Percentiles rank a stretch among this genome's conserved stretches.
These are phyloP conservation scores for Comarum palustre DNA, from an alignment of 306 rosid species.

Conservation along the genomic window DNA sequence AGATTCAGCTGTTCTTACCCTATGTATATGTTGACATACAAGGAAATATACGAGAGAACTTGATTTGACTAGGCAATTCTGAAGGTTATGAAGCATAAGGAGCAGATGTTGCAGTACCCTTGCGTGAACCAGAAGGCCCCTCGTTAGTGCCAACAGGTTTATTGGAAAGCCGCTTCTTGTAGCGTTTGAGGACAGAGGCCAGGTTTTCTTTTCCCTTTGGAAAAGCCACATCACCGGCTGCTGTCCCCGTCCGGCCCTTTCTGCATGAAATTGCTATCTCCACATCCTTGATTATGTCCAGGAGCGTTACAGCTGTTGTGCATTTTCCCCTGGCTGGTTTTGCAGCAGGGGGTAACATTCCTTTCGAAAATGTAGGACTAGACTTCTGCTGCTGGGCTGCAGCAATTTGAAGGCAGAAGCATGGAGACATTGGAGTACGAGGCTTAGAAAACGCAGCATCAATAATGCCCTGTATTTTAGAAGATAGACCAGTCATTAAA, in stretches of 20 bases:
- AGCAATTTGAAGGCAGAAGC: constrained; percentile 90
- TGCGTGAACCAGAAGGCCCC: constrained; percentile 43
- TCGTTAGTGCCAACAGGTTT: constrained; percentile 45
- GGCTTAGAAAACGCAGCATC: constrained; percentile 81
- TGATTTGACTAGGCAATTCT: constrained; percentile 14
- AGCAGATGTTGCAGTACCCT: constrained; percentile 38
- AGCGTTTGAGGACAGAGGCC: constrained; percentile 91
- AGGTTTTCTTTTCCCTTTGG: constrained; percentile 89
- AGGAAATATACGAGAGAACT: constrained; percentile 36
- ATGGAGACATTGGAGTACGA: constrained; percentile 59
- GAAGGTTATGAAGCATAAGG: constrained; percentile 44
- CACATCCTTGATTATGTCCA: constrained; percentile 80
- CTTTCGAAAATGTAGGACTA: constrained; percentile 65
- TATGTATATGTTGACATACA: constrained; percentile 52
- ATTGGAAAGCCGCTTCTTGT: constrained; percentile 73
- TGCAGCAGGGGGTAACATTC: constrained; percentile 78
- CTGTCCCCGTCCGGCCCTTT: constrained; percentile 91
- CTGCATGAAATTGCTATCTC: constrained; percentile 71
- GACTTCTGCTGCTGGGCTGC: constrained; percentile 51
- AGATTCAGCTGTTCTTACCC: constrained; percentile 42
- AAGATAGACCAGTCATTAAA: constrained; percentile 10
- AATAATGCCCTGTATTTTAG: constrained; percentile 56
- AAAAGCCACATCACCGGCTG: constrained; percentile 94
- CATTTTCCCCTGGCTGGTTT: constrained; percentile 76
- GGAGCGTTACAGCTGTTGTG: constrained; percentile 58